Base-by-base conservation (phyloP, 176 grass and related monocot genomes). In the Oryza rufipogon region DNA sequence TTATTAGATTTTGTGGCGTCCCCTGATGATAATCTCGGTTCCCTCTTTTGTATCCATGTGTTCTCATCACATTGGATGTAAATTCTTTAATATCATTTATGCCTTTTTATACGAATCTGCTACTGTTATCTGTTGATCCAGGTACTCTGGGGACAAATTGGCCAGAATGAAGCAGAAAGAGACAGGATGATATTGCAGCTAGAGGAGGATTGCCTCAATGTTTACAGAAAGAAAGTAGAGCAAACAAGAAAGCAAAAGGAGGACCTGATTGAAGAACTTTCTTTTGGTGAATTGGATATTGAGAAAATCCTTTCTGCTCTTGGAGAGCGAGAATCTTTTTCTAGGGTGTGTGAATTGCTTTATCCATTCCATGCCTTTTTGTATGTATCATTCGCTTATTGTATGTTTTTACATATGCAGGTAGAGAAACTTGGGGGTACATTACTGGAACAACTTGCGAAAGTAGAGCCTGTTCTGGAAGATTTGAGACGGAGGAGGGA, bases 81-180 rank as follows among this genome's bases (percentile, higher is more conserved):
- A 47, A 12, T 25, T 44, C 6, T 9, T 23, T 45, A 51, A 3
- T 58, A 44, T 61, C 9, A 15, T 16, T 7, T 54, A 30, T 22
- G 71, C 11, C 0, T 71, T 80, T 64, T 67, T 58, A 72, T 83
- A 26, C 16, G 22, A 3, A 19, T 22, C 17, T 4, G 20, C 20
- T 30, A 70, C 7, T 77, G 52, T 32, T 32, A 32, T 32, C 30
- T 32, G 30, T 65, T 88, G 66, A 83, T 61, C 30, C 89, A 97
- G 94, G 89, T 61, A 38, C 84, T 97, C n/a, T 97, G 89, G 94
- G 81, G 88, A 75, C 92, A 95, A 71, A 95, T 98, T 52, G 95
- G 95, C 7, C 85, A 90, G 80, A 78, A 46, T 61, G 95, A 98
- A 49, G 63, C 76, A 39, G 91, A 93, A 85, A 95, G 91, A 73